phyloP scores from a whole-genome alignment of 2,329 filamentous ascomycete species.

The Mycocentrospora acerina region DNA sequence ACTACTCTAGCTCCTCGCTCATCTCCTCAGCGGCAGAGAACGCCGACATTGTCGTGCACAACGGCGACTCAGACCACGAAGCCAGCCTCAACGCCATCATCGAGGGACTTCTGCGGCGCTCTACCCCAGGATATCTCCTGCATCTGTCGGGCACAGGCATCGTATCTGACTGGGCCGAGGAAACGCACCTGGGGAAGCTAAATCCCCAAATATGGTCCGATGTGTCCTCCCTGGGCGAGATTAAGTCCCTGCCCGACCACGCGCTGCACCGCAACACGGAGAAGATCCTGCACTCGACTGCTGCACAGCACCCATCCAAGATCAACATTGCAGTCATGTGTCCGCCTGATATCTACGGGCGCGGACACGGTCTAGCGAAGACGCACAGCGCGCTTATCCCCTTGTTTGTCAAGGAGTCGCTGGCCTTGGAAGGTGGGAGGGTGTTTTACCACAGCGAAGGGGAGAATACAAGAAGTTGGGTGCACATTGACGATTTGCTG shows the following conservation, averaged over 20 bases:
- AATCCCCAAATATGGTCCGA: conserved; percentile 58
- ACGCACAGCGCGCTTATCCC: conserved; percentile 47
- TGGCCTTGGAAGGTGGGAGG: conserved; percentile 43
- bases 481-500: conserved; percentile 62
- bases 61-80: conserved; percentile 32
- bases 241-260: conserved; percentile 56
- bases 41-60: conserved; percentile 54
- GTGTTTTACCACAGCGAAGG: conserved; percentile 57
- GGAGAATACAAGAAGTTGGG: conserved; percentile 55
- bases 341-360: conserved; percentile 64
- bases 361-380: conserved; percentile 56
- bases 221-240: conserved; percentile 51
- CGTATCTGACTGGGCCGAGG: conserved; percentile 47
- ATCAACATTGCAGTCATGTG: conserved; percentile 57
- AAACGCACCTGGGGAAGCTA: conserved; percentile 23
- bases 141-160: conserved; percentile 59
- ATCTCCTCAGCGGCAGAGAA: conserved; percentile 48
- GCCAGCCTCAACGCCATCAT: conserved; percentile 50
- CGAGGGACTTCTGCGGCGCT: conserved; percentile 51
- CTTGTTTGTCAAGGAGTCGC: conserved; percentile 39
- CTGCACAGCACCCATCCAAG: conserved; percentile 39
- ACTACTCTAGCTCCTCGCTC: conserved; percentile 48
- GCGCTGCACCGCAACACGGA: conserved; percentile 68
- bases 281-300: conserved; percentile 60
- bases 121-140: conserved; percentile 49